Conservation (phyloP, 192 early-diverging fungal genomes). For the Cetraspora pellucida region DNA sequence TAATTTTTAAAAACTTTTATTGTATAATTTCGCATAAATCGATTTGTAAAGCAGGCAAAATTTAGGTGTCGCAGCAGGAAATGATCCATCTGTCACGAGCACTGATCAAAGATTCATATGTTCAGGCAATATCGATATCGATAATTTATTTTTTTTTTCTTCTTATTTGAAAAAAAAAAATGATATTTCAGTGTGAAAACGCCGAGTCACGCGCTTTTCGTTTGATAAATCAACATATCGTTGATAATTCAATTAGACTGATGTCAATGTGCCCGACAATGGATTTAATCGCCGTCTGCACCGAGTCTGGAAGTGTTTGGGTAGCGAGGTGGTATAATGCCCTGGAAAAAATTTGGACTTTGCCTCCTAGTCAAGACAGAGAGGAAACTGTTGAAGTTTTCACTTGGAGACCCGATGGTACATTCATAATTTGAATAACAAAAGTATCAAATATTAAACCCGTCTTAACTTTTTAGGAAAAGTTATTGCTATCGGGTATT, state of each 20-base stretch:
- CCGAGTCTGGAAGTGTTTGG: conserved; percentile 16
- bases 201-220: not conserved
- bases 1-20: too few species aligned
- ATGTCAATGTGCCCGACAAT: conserved; percentile 35
- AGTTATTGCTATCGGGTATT: conserved; percentile 36
- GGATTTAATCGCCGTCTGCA: conserved; percentile 32
- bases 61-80: too few species aligned
- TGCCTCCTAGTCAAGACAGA: not conserved
- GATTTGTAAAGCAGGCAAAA: too few species aligned
- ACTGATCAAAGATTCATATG: too few species aligned
- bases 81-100: too few species aligned
- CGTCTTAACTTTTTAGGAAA: conserved; percentile 17
- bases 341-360: conserved; percentile 36
- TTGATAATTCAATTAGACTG: conserved; percentile 13
- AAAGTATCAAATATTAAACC: not conserved
- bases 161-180: not conserved
- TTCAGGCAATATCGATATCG: too few species aligned
- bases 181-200: conserved; percentile 16
- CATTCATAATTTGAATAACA: not conserved
- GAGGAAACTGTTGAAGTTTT: conserved; percentile 26
- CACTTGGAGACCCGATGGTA: conserved; percentile 39
- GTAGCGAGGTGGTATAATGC: conserved; percentile 33
- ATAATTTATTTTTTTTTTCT: too few species aligned
- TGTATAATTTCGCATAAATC: too few species aligned
- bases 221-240: conserved; percentile 28